Conservation (phyloP, 768 basidiomycete species). For the Cubamyces sp. region DNA sequence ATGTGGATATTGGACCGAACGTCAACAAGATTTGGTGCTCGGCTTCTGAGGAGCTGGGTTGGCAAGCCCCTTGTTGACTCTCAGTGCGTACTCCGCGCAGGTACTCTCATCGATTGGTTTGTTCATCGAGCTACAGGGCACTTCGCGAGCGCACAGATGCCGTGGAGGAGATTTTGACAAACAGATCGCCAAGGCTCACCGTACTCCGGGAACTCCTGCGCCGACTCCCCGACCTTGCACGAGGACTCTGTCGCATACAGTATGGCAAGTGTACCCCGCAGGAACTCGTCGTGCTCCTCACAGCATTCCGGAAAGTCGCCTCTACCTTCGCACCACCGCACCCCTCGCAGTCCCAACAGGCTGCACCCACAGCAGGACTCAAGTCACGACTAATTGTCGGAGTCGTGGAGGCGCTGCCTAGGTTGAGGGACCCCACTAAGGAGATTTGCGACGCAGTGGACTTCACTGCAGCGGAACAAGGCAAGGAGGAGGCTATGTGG, state of each 20-base stretch:
- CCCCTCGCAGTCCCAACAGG: slow-evolving; percentile 34
- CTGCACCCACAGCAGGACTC: slow-evolving; percentile 51
- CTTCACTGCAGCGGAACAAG: slow-evolving; percentile 63
- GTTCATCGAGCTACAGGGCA: slow-evolving; percentile 45
- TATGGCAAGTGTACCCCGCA: slow-evolving; percentile 91
- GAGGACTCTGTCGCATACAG: slow-evolving; percentile 85
- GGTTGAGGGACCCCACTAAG: slow-evolving; percentile 56
- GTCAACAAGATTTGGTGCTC: slow-evolving; percentile 85
- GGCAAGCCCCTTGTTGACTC: slow-evolving; percentile 81
- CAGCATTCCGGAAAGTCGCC: slow-evolving; percentile 74
- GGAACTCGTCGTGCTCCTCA: slow-evolving; percentile 77
- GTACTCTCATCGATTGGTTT: background rate
- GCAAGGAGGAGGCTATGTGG: slow-evolving; percentile 77
- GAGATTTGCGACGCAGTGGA: slow-evolving; percentile 60
- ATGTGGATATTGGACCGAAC: slow-evolving; percentile 88
- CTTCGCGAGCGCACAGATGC: slow-evolving; percentile 81
- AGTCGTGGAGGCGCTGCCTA: slow-evolving; percentile 71
- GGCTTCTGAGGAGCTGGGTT: slow-evolving; percentile 85
- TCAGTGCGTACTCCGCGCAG: slow-evolving; percentile 42
- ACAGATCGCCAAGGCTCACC: slow-evolving; percentile 62
- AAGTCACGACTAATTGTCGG: slow-evolving; percentile 69
- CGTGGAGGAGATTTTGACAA: slow-evolving; percentile 77
- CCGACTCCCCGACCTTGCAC: slow-evolving; percentile 84
- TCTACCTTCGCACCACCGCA: slow-evolving; percentile 53
- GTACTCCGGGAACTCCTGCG: slow-evolving; percentile 71